Evolutionary conservation across 805 yeast genomes (phyloP).

Genomic region (Jamesozyma rosinii): DNA sequence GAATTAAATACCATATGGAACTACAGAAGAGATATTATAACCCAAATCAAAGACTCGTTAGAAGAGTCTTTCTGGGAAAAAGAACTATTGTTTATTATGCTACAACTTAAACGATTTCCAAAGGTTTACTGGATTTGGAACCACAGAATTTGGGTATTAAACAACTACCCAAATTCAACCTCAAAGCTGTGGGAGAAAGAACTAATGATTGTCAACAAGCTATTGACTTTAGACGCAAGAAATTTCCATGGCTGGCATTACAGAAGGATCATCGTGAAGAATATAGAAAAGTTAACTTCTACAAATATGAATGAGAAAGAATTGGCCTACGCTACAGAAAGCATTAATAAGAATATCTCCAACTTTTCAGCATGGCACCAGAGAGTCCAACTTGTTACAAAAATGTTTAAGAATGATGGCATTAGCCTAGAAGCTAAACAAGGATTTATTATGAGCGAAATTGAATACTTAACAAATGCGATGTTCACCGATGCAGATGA

Average conservation of each 20-base stretch:
- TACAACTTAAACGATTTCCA: conserved; percentile 56
- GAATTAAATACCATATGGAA: conserved; percentile 90
- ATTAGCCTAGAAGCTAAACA: conserved; percentile 14
- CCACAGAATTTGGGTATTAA: conserved; percentile 77
- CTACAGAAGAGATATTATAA: conserved; percentile 64
- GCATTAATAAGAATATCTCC: conserved; percentile 75
- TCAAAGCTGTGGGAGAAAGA: conserved; percentile 57
- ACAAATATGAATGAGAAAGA: conserved; percentile 39
- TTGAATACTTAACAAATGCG: conserved; percentile 67
- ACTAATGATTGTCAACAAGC: conserved; percentile 54
- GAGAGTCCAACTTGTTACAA: conserved; percentile 59
- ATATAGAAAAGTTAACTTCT: conserved; percentile 17
- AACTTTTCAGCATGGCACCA: conserved; percentile 97
- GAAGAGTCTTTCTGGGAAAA: conserved; percentile 31
- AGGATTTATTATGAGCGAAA: conserved; percentile 44
- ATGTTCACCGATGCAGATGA: conserved; percentile 90
- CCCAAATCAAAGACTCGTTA: conserved; percentile 14
- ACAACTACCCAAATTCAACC: conserved; percentile 38
- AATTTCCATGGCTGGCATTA: conserved; percentile 97
- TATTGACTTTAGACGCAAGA: conserved; percentile 65
- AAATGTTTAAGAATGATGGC: conserved; percentile 32
- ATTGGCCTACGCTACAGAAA: conserved; percentile 65
- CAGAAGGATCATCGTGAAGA: conserved; percentile 58
- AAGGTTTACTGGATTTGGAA: conserved; percentile 97
- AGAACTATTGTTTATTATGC: conserved; percentile 56